phyloP scores from a whole-genome alignment of 306 rosid genomes.

The Cucurbita argyrosperma region DNA sequence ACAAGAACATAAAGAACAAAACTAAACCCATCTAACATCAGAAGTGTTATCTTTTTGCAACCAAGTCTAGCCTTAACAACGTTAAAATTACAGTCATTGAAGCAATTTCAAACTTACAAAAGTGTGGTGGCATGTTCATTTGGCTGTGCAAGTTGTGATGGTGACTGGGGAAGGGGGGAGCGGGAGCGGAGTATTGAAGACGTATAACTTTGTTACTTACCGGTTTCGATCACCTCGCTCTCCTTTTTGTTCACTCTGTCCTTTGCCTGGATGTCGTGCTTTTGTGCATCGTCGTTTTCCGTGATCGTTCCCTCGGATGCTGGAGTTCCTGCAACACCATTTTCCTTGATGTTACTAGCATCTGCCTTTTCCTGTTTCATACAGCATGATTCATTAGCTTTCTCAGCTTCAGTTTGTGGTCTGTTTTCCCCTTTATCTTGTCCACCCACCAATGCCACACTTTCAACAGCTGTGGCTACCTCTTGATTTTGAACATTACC shows the following conservation, averaged over 20 bases:
- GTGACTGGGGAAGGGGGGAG: not conserved
- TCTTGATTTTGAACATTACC: not conserved
- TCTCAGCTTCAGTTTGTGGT: conserved; percentile 12
- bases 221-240: not conserved
- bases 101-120: conserved; percentile 1
- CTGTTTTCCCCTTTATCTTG: not conserved
- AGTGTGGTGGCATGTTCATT: conserved; percentile 5
- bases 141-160: not conserved
- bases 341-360: conserved; percentile 12
- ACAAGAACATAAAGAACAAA: not conserved
- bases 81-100: conserved; percentile 29
- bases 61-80: not conserved
- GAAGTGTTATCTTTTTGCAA: not conserved
- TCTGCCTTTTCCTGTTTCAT: conserved; percentile 16
- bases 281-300: conserved; percentile 11
- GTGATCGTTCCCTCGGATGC: conserved; percentile 2
- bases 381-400: conserved; percentile 20
- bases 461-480: not conserved
- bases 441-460: not conserved
- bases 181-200: not conserved
- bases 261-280: conserved; percentile 17
- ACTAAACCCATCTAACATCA: not conserved
- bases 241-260: conserved; percentile 11
- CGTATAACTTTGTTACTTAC: conserved; percentile 21
- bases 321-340: conserved; percentile 15